Percentiles rank a stretch among this genome's conserved stretches.
Evolutionary conservation across 2,329 filamentous ascomycete species (phyloP).

Genomic region (Penicillium sp.): DNA sequence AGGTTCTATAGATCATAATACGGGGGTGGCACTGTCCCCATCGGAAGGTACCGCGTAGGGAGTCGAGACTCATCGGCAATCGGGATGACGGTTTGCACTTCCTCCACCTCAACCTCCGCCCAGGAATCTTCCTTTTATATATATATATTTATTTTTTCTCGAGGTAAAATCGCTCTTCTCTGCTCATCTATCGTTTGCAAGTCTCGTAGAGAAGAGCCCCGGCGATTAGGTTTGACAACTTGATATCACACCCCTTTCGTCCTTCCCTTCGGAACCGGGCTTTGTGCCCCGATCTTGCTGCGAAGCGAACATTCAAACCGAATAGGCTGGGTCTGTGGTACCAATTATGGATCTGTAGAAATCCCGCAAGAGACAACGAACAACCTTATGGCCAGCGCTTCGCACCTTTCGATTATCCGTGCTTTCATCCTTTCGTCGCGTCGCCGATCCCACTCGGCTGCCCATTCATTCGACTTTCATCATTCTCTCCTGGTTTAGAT

Average conservation of each 20-base stretch:
- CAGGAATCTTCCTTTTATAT: not conserved
- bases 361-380: slow-evolving; percentile 5
- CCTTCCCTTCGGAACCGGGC: not conserved
- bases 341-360: slow-evolving; percentile 21
- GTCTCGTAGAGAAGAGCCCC: not conserved
- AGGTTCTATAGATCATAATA: not conserved
- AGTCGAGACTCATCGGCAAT: slow-evolving; percentile 14
- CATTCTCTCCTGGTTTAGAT: not conserved
- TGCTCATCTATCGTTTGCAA: not conserved
- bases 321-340: not conserved
- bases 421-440: slow-evolving; percentile 3
- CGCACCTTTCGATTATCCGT: slow-evolving; percentile 2
- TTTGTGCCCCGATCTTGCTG: not conserved
- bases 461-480: not conserved
- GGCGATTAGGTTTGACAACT: not conserved
- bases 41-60: slow-evolving; percentile 23
- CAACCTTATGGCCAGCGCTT: slow-evolving; percentile 22
- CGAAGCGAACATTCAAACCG: not conserved
- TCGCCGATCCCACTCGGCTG: not conserved
- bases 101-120: not conserved
- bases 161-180: not conserved
- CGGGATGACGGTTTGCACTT: slow-evolving; percentile 16
- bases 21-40: slow-evolving; percentile 1
- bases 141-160: not conserved
- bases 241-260: not conserved